Conservation (phyloP, 2,329 filamentous ascomycete genomes). For the Proliferodiscus dingleyae region DNA sequence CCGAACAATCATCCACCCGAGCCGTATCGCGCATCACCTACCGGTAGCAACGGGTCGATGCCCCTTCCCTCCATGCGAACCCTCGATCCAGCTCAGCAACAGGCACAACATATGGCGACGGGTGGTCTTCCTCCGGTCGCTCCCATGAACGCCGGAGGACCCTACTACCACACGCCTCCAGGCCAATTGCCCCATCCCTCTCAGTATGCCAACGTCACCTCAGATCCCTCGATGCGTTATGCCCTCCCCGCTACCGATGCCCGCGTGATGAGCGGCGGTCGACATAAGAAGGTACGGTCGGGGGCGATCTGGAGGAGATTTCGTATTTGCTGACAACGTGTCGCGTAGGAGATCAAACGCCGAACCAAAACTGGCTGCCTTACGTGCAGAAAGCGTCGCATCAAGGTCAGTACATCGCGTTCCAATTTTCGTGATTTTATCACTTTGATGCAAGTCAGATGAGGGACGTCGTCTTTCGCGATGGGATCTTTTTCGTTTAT, state of each 20-base stretch:
- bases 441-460: conserved; percentile 18
- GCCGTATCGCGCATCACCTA: conserved; percentile 40
- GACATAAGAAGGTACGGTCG: conserved; percentile 48
- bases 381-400: conserved; percentile 61
- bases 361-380: conserved; percentile 70
- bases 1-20: conserved; percentile 33
- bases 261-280: conserved; percentile 53
- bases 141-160: conserved; percentile 39
- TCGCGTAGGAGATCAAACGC: conserved; percentile 62
- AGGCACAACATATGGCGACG: conserved; percentile 43
- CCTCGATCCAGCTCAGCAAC: conserved; percentile 36
- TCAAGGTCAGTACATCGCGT: conserved; percentile 56
- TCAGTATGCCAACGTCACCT: conserved; percentile 43
- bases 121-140: conserved; percentile 45
- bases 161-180: conserved; percentile 44
- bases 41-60: conserved; percentile 40
- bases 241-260: conserved; percentile 48
- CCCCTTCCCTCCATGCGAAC: conserved; percentile 48
- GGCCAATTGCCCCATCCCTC: conserved; percentile 36
- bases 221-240: conserved; percentile 49
- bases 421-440: conserved; percentile 17
- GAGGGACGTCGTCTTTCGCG: conserved; percentile 29
- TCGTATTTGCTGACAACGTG: conserved; percentile 24
- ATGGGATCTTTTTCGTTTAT: conserved; percentile 32
- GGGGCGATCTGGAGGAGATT: conserved; percentile 5